Evolutionary conservation across 805 yeast genomes (phyloP), one percentile per base, ranked within the genome.

Genomic region (Cyberlindnera petersonii): DNA sequence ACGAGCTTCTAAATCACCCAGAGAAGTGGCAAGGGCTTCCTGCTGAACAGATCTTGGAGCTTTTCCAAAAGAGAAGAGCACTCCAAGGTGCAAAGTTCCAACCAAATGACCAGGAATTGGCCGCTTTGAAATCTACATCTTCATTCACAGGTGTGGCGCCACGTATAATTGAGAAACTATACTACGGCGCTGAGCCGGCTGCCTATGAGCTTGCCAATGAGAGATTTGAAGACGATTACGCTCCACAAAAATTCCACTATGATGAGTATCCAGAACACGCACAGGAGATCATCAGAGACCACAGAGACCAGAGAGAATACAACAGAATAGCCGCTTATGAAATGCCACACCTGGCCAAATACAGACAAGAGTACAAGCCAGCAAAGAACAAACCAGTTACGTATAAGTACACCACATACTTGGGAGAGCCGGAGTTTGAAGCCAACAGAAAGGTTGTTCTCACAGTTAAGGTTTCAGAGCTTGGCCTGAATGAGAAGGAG

Each of bases 311-410:
- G 50, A 79, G 95, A 50, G 77, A 83, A 47, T 78, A 81, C 53
- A 81, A 81, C 55, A 74, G 97, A 52, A 70, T 86, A 31, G 86
- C 94, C 9, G 96, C 97, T 0, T 91, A 82, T 64, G 98, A 91
- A 59, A 73, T 91, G 70, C 98, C 98, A 6, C 73, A 78, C 40
- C 70, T 93, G 47, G 79, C 81, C 29, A 79, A 86, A 60, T 84
- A 72, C 58, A 81, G 91, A 50, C 78, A 82, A 61, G 72, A 70
- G 43, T 89, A 85, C 65, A 59, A 55, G 24, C 81, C 81, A 16
- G 68, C 68, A 11, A 49, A 69, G 6, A 49, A 50, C 9, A 56
- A 53, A 14, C 87, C 88, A 5, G 66, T 88, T 28, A 67, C 68
- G 26, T 84, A 83, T 55, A 76, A 79, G 50, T 89, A 80, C 65